Conservation (phyloP, 495 filamentous ascomycete species). For the Penicillium salamii region DNA sequence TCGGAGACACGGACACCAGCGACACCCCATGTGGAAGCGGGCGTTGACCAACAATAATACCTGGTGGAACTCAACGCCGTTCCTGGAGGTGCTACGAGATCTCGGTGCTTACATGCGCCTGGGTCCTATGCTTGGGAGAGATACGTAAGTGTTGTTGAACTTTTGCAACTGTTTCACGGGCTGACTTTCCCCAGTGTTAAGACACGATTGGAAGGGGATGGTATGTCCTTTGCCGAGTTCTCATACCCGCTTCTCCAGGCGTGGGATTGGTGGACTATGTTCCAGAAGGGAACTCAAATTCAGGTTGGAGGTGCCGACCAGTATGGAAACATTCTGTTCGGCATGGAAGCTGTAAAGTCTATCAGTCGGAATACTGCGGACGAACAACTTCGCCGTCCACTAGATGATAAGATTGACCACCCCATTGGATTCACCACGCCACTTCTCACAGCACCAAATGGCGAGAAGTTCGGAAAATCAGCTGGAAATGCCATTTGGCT, state of each 20-base stretch:
- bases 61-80: constrained; percentile 69
- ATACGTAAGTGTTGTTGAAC: constrained; percentile 64
- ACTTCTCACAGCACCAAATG: constrained; percentile 77
- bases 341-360: constrained; percentile 77
- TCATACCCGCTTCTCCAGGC: constrained; percentile 88
- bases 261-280: constrained; percentile 96
- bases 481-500: constrained; percentile 95
- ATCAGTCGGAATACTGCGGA: constrained; percentile 52
- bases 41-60: constrained; percentile 72
- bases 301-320: constrained; percentile 96
- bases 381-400: constrained; percentile 22
- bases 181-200: constrained; percentile 60
- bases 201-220: constrained; percentile 75
- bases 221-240: constrained; percentile 94
- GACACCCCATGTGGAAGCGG: constrained; percentile 59
- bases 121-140: constrained; percentile 81
- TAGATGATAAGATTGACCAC: constrained; percentile 36
- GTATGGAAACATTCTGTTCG: constrained; percentile 92
- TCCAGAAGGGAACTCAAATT: constrained; percentile 62
- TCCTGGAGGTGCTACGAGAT: constrained; percentile 69
- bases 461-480: constrained; percentile 93
- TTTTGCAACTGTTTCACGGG: neutral
- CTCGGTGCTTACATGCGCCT: constrained; percentile 71
- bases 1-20: constrained; percentile 56
- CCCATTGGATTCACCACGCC: constrained; percentile 89